These are phyloP conservation scores for Trypanosoma avium DNA, from an alignment of 208 protist species.

Conservation along the genomic window DNA sequence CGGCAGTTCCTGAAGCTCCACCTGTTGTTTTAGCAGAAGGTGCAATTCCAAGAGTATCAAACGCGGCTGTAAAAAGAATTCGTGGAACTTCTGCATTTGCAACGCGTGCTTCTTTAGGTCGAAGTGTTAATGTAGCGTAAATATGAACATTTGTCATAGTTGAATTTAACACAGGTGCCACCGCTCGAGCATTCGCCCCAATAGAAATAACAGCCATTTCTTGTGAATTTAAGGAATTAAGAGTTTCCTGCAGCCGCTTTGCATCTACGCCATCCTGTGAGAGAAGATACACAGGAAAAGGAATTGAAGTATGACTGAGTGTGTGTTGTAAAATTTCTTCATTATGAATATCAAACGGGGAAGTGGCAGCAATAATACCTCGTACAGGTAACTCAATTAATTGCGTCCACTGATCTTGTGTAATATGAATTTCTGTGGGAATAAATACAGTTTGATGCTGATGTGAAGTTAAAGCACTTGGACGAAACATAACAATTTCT, in stretches of 20 bases:
- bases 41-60: conserved; percentile 72
- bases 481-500: conserved; percentile 35
- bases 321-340: conserved; percentile 43
- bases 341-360: conserved; percentile 45
- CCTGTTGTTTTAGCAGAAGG: conserved; percentile 47
- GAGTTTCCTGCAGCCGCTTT: conserved; percentile 23
- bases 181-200: conserved; percentile 29
- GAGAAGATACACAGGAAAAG: conserved; percentile 66
- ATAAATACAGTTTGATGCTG: conserved; percentile 54
- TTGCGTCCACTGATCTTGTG: conserved; percentile 30
- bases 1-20: conserved; percentile 52
- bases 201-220: conserved; percentile 54
- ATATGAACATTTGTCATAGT: conserved; percentile 40
- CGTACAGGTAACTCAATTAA: conserved; percentile 31
- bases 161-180: conserved; percentile 32
- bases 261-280: conserved; percentile 24
- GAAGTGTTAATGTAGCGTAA: conserved; percentile 34
- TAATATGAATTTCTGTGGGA: conserved; percentile 45
- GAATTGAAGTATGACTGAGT: conserved; percentile 23
- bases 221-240: conserved; percentile 4
- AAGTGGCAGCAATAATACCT: conserved; percentile 52
- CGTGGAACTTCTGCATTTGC: conserved; percentile 26
- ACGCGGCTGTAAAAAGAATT: conserved; percentile 65
- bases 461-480: conserved; percentile 26
- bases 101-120: conserved; percentile 26